Percentiles rank a stretch among this genome's conserved stretches.
phyloP scores from a whole-genome alignment of 441 rosid genomes.

The Eutrema salsugineum region DNA sequence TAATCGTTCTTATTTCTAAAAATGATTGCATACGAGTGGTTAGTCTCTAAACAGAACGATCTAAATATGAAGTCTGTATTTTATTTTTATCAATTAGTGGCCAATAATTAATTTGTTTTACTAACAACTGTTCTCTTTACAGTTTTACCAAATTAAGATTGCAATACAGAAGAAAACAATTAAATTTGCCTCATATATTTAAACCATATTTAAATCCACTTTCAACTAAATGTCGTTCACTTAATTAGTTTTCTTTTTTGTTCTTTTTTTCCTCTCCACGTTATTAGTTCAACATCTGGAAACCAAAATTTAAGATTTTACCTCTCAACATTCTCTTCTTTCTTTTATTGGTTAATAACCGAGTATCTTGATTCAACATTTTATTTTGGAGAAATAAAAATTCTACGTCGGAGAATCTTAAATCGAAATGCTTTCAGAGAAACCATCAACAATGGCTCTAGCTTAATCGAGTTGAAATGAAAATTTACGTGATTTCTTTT shows the following conservation, averaged over 20 bases:
- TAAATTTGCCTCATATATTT: background rate
- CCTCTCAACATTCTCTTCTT: background rate
- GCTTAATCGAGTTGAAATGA: background rate
- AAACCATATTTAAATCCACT: background rate
- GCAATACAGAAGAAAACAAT: background rate
- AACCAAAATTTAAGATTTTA: background rate
- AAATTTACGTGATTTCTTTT: background rate
- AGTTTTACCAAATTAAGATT: constrained; percentile 22
- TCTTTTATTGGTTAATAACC: background rate
- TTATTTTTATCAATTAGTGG: background rate
- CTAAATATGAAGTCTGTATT: background rate
- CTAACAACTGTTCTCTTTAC: constrained; percentile 3
- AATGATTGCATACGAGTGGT: background rate
- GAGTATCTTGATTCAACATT: background rate
- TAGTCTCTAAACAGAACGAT: constrained; percentile 1
- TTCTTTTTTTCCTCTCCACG: background rate
- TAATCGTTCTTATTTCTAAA: background rate
- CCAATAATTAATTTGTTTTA: background rate
- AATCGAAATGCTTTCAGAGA: constrained; percentile 4
- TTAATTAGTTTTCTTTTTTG: constrained; percentile 5
- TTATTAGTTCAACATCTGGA: background rate
- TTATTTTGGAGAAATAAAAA: background rate
- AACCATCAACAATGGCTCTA: background rate
- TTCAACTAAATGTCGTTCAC: constrained; percentile 16
- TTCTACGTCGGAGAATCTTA: background rate